Base-by-base conservation (phyloP, 139 green algal genomes). In the Chlamydomonas eustigma region DNA sequence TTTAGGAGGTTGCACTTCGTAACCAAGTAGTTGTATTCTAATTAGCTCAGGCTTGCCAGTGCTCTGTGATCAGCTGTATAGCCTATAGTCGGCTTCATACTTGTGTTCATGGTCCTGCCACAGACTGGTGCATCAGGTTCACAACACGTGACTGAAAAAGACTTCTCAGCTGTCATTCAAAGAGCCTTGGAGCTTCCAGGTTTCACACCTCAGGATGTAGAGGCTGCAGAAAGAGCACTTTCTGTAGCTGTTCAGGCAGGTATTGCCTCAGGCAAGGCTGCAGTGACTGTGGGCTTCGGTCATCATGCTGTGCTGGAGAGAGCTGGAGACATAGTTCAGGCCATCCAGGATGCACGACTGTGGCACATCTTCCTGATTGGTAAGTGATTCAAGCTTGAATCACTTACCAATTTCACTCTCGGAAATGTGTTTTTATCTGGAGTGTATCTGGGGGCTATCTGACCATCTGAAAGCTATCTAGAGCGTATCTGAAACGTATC, bases 241-340 rank as follows among this genome's bases (percentile, higher is more conserved):
- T 3, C 3, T 4, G 44, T 33, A 2, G 32, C 31, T 3, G 35
- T 33, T 1, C 18, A 25, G 39, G 77, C 51, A 63, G 37, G 25
- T 1, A 30, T 44, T 24, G 22, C 36, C 22, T 12, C 12, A 37
- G 30, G 50, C 33, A 77, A 73, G 69, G 64, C 58, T 1, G 36
- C 1, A 2, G 64, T 88, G 8, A 88, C 85, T 35, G 80, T 84
- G 1, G 87, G 85, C 36, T 89, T 89, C 73, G 85, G 82, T 12
- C 80, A 89, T 69, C 66, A 89, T 22, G 78, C 77, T 1, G 76
- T 90, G 36, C 78, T 91, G 63, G 51, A 64, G 12, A 82, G 86
- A 24, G 84, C 84, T 4, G 82, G 50, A 0, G 51, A 80, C 58
- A 78, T 91, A 30, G 50, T 91, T 1, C 77, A 85, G 2, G 84